Conservation (phyloP, 371 early-diverging fungal species). For the Cokeromyces recurvatus region DNA sequence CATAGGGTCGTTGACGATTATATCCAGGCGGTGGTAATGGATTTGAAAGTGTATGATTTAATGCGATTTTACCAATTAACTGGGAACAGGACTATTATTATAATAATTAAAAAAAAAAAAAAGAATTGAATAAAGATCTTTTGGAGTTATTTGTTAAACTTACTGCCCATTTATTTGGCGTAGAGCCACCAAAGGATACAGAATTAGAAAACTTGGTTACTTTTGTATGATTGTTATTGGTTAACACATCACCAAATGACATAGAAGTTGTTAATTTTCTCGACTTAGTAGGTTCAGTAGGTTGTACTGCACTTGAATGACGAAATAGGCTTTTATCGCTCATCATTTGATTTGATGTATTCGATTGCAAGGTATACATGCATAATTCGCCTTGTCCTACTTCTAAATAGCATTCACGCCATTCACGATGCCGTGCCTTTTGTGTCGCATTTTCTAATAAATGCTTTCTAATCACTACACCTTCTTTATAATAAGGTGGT, state of each 20-base stretch:
- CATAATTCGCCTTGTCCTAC: constrained; percentile 67
- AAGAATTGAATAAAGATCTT: neutral
- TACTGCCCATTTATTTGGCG: constrained; percentile 20
- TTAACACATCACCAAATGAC: too few relatives aligned
- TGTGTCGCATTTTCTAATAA: constrained; percentile 67
- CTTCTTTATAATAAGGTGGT: constrained; percentile 59
- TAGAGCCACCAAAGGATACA: too few relatives aligned
- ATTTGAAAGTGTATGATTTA: constrained; percentile 81
- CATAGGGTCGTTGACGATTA: constrained; percentile 70
- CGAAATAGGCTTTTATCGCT: constrained; percentile 15
- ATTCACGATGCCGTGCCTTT: constrained; percentile 76
- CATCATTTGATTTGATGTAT: neutral
- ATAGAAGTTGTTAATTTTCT: too few relatives aligned
- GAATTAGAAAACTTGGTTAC: neutral
- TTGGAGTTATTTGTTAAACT: neutral
- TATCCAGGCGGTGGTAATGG: constrained; percentile 84
- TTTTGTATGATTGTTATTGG: neutral
- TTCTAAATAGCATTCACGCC: constrained; percentile 81
- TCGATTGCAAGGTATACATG: constrained; percentile 70
- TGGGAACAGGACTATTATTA: constrained; percentile 28
- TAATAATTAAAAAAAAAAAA: neutral
- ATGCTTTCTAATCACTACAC: constrained; percentile 83
- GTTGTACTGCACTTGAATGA: constrained; percentile 11
- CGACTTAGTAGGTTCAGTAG: too few relatives aligned
- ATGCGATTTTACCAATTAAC: constrained; percentile 54